phyloP scores from a whole-genome alignment of 345 rosid genomes.

The Luvunga scandens region DNA sequence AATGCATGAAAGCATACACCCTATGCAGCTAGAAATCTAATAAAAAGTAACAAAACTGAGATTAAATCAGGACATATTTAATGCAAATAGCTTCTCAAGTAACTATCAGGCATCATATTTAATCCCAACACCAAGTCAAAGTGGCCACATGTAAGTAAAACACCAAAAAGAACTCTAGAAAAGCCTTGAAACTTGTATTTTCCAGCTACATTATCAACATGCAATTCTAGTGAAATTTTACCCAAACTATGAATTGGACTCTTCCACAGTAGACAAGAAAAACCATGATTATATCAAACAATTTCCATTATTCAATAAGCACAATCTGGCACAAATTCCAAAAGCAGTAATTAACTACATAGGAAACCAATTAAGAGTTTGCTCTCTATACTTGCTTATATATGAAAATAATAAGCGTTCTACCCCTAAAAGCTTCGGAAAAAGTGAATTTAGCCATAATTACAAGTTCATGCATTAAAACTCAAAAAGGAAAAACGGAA shows the following conservation, averaged over 20 bases:
- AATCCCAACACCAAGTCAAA: background rate
- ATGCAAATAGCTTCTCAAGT: background rate
- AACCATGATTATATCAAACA: background rate
- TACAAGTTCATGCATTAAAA: background rate
- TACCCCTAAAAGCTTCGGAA: background rate
- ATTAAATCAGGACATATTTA: no score
- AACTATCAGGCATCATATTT: no score
- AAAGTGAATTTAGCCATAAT: background rate
- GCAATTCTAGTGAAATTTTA: background rate
- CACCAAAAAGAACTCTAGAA: background rate
- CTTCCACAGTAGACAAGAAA: background rate
- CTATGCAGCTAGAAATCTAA: no score
- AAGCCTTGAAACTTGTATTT: background rate
- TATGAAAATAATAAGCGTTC: background rate
- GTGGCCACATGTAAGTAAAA: background rate
- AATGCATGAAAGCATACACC: background rate
- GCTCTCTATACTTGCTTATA: background rate
- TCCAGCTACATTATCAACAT: background rate
- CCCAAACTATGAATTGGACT: background rate
- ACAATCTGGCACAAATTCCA: background rate
- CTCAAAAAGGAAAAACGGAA: background rate
- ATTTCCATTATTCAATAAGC: background rate
- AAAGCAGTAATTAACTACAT: background rate
- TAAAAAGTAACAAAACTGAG: no score
- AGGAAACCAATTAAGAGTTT: background rate